A percentile compares a stretch with the other conserved stretches of the same genome.
Conservation (phyloP, 169 alveolate genomes). For the Cryptosporidium muris region DNA sequence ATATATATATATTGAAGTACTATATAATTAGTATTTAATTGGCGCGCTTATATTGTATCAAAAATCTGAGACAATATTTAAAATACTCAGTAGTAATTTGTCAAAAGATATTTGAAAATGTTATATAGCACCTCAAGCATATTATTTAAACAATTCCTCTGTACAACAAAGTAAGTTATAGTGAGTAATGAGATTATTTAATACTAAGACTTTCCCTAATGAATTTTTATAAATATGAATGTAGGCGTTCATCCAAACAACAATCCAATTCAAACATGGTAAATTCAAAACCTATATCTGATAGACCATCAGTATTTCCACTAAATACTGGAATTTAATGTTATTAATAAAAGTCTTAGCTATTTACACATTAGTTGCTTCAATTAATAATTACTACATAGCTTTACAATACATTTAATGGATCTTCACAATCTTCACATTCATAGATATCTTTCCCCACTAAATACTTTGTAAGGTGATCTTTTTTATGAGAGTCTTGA, state of each 20-base stretch:
- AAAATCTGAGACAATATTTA: no score
- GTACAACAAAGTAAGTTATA: conserved; percentile 51
- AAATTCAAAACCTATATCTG: conserved; percentile 57
- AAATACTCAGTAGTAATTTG: no score
- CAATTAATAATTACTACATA: background rate
- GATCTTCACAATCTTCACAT: conserved; percentile 67
- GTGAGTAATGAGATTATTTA: background rate
- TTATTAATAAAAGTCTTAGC: background rate
- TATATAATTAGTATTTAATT: no score
- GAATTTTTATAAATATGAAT: background rate
- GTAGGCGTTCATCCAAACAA: background rate
- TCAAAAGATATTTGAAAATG: conserved; percentile 1
- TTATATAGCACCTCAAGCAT: conserved; percentile 51
- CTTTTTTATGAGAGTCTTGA: background rate
- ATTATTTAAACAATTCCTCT: conserved; percentile 48
- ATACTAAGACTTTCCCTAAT: background rate
- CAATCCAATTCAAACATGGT: conserved; percentile 29
- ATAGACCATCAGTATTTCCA: conserved; percentile 61
- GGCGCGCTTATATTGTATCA: no score
- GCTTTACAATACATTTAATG: conserved; percentile 37
- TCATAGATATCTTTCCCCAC: conserved; percentile 38
- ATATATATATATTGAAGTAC: no score
- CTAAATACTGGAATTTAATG: conserved; percentile 46
- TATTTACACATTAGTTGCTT: background rate
- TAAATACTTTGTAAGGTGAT: conserved; percentile 2